A percentile compares a stretch with the other conserved stretches of the same genome.
These are phyloP conservation scores for Suhomyces maxii DNA, from an alignment of 1,139 yeast genomes.

Conservation along the genomic window DNA sequence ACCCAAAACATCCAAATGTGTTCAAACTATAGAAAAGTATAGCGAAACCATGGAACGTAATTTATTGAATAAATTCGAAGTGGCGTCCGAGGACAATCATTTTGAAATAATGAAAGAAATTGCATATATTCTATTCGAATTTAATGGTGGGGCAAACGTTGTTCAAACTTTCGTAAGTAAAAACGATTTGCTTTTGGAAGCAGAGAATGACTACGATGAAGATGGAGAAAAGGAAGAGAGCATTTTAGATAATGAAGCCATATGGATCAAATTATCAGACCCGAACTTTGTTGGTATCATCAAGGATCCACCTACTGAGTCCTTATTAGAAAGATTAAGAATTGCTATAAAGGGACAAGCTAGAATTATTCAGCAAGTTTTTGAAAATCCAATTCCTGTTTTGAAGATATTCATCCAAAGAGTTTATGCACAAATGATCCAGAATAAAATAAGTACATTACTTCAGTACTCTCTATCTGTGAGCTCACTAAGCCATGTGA, in stretches of 20 bases:
- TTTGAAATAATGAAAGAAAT: constrained; percentile 74
- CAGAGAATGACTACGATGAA: constrained; percentile 33
- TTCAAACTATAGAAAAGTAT: constrained; percentile 61
- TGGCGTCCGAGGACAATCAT: constrained; percentile 57
- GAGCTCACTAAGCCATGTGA: constrained; percentile 72
- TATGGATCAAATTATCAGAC: constrained; percentile 39
- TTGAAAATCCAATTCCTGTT: constrained; percentile 65
- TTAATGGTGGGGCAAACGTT: constrained; percentile 83
- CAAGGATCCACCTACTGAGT: constrained; percentile 35
- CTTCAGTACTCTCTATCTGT: constrained; percentile 64
- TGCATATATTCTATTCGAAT: constrained; percentile 75
- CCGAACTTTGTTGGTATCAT: constrained; percentile 34
- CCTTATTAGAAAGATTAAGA: constrained; percentile 36
- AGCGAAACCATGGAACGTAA: constrained; percentile 76
- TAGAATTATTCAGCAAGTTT: constrained; percentile 70
- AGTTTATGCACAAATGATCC: constrained; percentile 74
- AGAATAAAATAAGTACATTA: constrained; percentile 62
- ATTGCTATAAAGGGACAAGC: constrained; percentile 66
- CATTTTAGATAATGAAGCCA: constrained; percentile 38
- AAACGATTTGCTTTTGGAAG: constrained; percentile 62
- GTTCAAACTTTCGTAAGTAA: constrained; percentile 82
- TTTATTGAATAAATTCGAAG: constrained; percentile 56
- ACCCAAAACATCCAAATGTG: constrained; percentile 51
- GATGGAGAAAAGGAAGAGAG: constrained; percentile 36
- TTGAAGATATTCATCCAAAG: constrained; percentile 71